Conservation (phyloP, 2,329 filamentous ascomycete genomes). For the Phaeophleospora eucalypticola region DNA sequence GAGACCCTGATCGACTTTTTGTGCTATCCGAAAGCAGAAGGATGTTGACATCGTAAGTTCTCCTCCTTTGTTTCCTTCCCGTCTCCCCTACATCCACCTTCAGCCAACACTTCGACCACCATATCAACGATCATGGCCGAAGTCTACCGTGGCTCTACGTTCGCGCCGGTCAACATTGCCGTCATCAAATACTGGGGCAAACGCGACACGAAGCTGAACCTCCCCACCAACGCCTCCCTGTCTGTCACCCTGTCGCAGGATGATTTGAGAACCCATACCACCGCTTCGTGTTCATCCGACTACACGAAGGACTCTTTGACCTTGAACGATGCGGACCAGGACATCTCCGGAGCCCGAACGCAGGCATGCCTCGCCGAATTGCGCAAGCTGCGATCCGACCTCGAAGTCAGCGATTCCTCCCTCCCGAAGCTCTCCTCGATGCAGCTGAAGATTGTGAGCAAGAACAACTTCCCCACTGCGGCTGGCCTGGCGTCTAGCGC, state of each 20-base stretch:
- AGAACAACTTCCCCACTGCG: slow-evolving; percentile 99
- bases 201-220: slow-evolving; percentile 78
- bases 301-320: slow-evolving; percentile 70
- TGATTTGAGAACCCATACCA: slow-evolving; percentile 92
- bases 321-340: slow-evolving; percentile 78
- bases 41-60: slow-evolving; percentile 1
- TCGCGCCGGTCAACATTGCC: slow-evolving; percentile 85
- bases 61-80: neutral
- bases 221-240: slow-evolving; percentile 95
- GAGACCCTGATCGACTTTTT: neutral
- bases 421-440: slow-evolving; percentile 77
- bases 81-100: neutral
- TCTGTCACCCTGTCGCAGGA: slow-evolving; percentile 92
- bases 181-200: slow-evolving; percentile 99
- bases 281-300: slow-evolving; percentile 76
- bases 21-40: neutral
- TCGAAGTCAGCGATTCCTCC: slow-evolving; percentile 68
- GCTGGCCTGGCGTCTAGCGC: slow-evolving; percentile 71
- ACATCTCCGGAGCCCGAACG: slow-evolving; percentile 83
- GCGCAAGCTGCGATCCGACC: slow-evolving; percentile 66
- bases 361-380: slow-evolving; percentile 90
- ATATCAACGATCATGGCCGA: slow-evolving; percentile 39
- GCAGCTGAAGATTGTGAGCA: slow-evolving; percentile 80
- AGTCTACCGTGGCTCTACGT: slow-evolving; percentile 89
- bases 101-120: neutral